Percentiles rank a stretch among this genome's conserved stretches.
Conservation (phyloP, 2,329 filamentous ascomycete genomes). For the Pseudocercospora macadamiae region DNA sequence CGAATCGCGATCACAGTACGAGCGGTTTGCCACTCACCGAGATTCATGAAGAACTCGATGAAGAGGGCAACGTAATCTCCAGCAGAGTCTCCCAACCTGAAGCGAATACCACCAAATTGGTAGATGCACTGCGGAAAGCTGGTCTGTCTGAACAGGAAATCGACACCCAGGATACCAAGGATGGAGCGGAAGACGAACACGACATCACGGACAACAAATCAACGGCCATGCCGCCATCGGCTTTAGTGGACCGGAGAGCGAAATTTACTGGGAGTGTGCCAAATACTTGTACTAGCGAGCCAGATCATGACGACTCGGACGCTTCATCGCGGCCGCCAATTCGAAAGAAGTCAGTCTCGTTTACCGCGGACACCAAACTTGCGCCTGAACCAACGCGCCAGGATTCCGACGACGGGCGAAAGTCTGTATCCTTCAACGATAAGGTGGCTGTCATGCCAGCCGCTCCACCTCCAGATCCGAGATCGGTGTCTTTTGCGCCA, state of each 20-base stretch:
- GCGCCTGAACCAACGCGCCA: slow-evolving; percentile 40
- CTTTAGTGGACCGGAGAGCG: slow-evolving; percentile 21
- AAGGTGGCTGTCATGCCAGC: slow-evolving; percentile 41
- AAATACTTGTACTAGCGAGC: slow-evolving; percentile 4
- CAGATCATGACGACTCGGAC: slow-evolving; percentile 8
- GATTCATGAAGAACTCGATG: slow-evolving; percentile 89
- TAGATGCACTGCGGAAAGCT: slow-evolving; percentile 76
- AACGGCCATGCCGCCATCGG: slow-evolving; percentile 15
- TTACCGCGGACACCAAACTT: slow-evolving; percentile 62
- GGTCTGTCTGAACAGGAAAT: slow-evolving; percentile 56
- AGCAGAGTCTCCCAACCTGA: slow-evolving; percentile 59
- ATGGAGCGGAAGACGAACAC: slow-evolving; percentile 16
- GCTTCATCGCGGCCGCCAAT: slow-evolving; percentile 23
- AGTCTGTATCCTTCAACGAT: slow-evolving; percentile 40
- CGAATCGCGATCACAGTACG: slow-evolving; percentile 42
- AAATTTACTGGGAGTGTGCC: background rate
- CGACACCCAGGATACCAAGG: slow-evolving; percentile 1
- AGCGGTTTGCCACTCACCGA: slow-evolving; percentile 81
- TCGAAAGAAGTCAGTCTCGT: slow-evolving; percentile 62
- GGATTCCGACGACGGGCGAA: slow-evolving; percentile 38
- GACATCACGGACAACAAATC: slow-evolving; percentile 7
- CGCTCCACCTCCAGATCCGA: slow-evolving; percentile 36
- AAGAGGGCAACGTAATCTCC: slow-evolving; percentile 80
- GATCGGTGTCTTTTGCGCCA: slow-evolving; percentile 39
- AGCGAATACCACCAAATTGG: slow-evolving; percentile 66